Conservation (phyloP, 2,329 filamentous ascomycete species). For the Diaporthe citriasiana region DNA sequence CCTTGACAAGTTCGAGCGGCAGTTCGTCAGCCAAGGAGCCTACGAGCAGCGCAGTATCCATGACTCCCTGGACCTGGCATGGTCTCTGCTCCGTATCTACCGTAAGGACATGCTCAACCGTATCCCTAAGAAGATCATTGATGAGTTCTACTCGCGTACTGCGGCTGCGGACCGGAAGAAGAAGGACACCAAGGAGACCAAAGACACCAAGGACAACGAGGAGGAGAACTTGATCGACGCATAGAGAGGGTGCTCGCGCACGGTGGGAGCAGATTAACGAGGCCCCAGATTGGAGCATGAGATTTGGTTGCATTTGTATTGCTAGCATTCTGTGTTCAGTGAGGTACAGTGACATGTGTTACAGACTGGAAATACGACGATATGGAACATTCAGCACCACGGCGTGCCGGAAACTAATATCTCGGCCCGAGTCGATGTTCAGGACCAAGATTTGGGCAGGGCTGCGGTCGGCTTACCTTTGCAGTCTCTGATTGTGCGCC, state of each 20-base stretch:
- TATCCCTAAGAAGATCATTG: slow-evolving; percentile 85
- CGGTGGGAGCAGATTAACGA: slow-evolving; percentile 11
- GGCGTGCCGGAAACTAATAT: not conserved
- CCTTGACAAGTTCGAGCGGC: slow-evolving; percentile 97
- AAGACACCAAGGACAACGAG: slow-evolving; percentile 48
- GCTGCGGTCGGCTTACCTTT: too few species aligned
- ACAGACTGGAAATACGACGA: slow-evolving; percentile 34
- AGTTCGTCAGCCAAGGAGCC: slow-evolving; percentile 91
- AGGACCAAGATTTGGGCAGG: not conserved
- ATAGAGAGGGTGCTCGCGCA: slow-evolving; percentile 42
- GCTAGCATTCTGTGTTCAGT: slow-evolving; percentile 40
- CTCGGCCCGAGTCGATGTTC: not conserved
- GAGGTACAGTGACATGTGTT: slow-evolving; percentile 37
- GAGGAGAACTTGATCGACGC: slow-evolving; percentile 56
- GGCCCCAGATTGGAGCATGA: slow-evolving; percentile 36
- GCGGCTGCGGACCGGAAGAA: slow-evolving; percentile 73
- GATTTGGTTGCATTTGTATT: slow-evolving; percentile 41
- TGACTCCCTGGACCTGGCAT: slow-evolving; percentile 95
- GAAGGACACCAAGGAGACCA: slow-evolving; percentile 62
- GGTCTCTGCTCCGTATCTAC: slow-evolving; percentile 96
- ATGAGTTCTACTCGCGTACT: slow-evolving; percentile 84
- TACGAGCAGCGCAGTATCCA: slow-evolving; percentile 94
- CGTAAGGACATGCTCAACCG: slow-evolving; percentile 98
- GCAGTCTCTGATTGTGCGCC: not conserved
- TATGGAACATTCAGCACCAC: slow-evolving; percentile 9